Evolutionary conservation across 2,329 filamentous ascomycete species (phyloP).

Genomic region (Onygenales sp.): DNA sequence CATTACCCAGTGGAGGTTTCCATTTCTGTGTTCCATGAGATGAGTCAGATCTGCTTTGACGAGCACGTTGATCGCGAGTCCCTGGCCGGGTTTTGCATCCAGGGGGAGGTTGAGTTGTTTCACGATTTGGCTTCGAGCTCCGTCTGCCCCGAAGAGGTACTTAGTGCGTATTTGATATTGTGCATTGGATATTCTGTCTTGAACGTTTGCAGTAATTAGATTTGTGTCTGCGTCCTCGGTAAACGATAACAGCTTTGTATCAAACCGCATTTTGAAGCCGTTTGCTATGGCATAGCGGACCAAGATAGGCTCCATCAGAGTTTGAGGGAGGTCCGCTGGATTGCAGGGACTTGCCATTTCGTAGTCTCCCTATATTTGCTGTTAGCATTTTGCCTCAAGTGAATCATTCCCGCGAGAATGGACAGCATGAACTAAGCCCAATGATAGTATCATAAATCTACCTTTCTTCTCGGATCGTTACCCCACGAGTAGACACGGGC

Average conservation of each 20-base stretch:
- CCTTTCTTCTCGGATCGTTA: conserved; percentile 36
- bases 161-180: conserved; percentile 41
- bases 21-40: conserved; percentile 40
- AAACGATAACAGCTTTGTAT: conserved; percentile 31
- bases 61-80: conserved; percentile 42
- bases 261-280: conserved; percentile 36
- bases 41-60: conserved; percentile 43
- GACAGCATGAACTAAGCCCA: not conserved
- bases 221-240: conserved; percentile 14
- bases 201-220: conserved; percentile 22
- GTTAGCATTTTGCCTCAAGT: too few species aligned
- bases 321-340: conserved; percentile 39
- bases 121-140: conserved; percentile 38
- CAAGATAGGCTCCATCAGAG: conserved; percentile 40
- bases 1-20: conserved; percentile 54
- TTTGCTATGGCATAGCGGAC: conserved; percentile 30
- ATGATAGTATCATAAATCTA: conserved; percentile 11
- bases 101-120: conserved; percentile 40
- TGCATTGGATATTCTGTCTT: conserved; percentile 26
- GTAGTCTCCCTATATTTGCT: conserved; percentile 30
- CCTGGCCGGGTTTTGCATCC: conserved; percentile 36
- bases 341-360: conserved; percentile 34
- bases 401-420: not conserved
- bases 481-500: conserved; percentile 44
- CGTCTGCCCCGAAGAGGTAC: conserved; percentile 54